Percentiles rank a stretch among this genome's conserved stretches.
phyloP scores from a whole-genome alignment of 106 monocot species.

The Dioscorea alata region DNA sequence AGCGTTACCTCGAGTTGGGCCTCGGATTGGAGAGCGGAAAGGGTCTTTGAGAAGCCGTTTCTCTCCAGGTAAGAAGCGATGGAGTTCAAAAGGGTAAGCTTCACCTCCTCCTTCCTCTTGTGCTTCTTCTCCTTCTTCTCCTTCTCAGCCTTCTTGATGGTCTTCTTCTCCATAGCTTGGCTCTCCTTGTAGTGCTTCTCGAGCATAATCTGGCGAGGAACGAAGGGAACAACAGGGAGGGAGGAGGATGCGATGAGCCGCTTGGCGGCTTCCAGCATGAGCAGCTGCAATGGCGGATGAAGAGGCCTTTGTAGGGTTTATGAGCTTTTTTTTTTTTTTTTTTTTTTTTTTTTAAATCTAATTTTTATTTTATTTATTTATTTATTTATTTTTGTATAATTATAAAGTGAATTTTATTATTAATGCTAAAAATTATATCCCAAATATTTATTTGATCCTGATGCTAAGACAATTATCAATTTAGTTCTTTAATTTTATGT shows the following conservation, averaged over 20 bases:
- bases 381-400: too few species aligned
- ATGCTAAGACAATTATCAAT: too few species aligned
- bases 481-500: too few species aligned
- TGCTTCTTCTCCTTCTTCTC: conserved; percentile 16
- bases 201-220: conserved; percentile 51
- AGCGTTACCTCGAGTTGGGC: conserved; percentile 27
- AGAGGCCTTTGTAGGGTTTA: neutral
- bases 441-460: too few species aligned
- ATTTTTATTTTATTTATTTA: too few species aligned
- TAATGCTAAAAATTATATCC: too few species aligned
- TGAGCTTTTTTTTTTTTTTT: neutral
- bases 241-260: neutral
- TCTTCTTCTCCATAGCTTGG: neutral
- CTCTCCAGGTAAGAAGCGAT: conserved; percentile 41
- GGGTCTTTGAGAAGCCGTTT: conserved; percentile 31
- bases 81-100: conserved; percentile 14
- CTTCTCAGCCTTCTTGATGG: conserved; percentile 1
- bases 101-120: conserved; percentile 16
- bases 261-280: neutral
- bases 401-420: too few species aligned
- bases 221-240: conserved; percentile 4
- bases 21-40: conserved; percentile 31
- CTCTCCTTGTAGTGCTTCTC: neutral
- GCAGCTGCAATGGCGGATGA: neutral
- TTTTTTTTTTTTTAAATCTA: too few species aligned